These are phyloP conservation scores for Pythium grandisporangium DNA, from an alignment of 352 stramenopile species.

Conservation along the genomic window DNA sequence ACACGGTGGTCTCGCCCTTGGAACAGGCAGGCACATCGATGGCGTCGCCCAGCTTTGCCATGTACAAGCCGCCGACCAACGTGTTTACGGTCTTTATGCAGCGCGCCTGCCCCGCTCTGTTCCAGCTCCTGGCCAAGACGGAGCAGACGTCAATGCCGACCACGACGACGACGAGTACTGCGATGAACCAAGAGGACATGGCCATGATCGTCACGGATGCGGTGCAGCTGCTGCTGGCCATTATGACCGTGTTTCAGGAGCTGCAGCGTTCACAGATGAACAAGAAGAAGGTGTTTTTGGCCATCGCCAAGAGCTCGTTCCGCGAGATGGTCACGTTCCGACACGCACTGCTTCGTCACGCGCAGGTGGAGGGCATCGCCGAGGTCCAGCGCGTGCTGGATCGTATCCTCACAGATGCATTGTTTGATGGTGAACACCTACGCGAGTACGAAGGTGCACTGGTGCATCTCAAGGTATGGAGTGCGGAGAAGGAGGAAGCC, in stretches of 20 bases:
- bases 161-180: background rate
- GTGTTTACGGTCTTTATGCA: constrained; percentile 70
- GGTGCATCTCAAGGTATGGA: constrained; percentile 24
- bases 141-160: too few relatives aligned
- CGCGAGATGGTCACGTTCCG: constrained; percentile 46
- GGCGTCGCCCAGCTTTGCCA: constrained; percentile 37
- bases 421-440: constrained; percentile 76
- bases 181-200: constrained; percentile 8
- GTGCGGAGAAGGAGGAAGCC: background rate
- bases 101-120: constrained; percentile 21
- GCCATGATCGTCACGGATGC: too few relatives aligned
- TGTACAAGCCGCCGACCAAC: constrained; percentile 76
- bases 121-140: constrained; percentile 11
- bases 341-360: constrained; percentile 21
- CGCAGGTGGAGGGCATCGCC: background rate
- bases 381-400: constrained; percentile 26
- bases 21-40: constrained; percentile 1
- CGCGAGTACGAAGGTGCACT: constrained; percentile 60
- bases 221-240: constrained; percentile 31
- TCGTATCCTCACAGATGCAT: constrained; percentile 47
- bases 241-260: constrained; percentile 66
- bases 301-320: constrained; percentile 72
- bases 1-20: too few relatives aligned
- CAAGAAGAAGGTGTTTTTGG: constrained; percentile 84
- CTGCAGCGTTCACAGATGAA: constrained; percentile 80